Evolutionary conservation across 306 rosid genomes (phyloP).

Genomic region (Lupinus albus): DNA sequence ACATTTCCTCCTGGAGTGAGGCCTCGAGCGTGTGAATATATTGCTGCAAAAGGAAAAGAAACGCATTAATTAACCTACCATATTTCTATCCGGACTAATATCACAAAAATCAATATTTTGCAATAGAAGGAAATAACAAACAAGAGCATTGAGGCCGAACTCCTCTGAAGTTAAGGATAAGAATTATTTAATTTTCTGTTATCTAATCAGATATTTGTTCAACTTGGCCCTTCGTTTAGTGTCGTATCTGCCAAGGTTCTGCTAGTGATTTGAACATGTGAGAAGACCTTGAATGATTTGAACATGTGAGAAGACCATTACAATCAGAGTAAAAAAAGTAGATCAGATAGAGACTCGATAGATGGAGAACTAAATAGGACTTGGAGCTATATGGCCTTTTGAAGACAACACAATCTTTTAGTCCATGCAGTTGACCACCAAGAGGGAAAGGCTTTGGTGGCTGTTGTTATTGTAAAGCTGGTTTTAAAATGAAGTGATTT

Average conservation of each 20-base stretch:
- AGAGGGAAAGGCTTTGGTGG: no score
- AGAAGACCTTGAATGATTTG: no score
- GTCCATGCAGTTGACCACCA: no score
- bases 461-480: not conserved
- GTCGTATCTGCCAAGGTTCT: no score
- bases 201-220: not conserved
- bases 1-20: slow-evolving; percentile 96
- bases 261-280: no score
- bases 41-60: slow-evolving; percentile 67
- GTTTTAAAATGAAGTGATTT: not conserved
- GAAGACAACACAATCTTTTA: no score
- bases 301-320: no score
- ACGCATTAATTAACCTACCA: slow-evolving; percentile 41
- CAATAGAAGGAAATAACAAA: slow-evolving; percentile 3
- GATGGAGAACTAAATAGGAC: no score
- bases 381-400: no score
- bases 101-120: slow-evolving; percentile 13
- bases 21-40: slow-evolving; percentile 88
- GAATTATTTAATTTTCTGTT: not conserved
- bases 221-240: not conserved
- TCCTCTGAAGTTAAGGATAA: slow-evolving; percentile 7
- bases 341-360: no score
- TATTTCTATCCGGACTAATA: not conserved
- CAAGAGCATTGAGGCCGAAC: slow-evolving; percentile 16
- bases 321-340: no score